Conservation (phyloP, 2,329 filamentous ascomycete genomes). For the Epichloe scottii region DNA sequence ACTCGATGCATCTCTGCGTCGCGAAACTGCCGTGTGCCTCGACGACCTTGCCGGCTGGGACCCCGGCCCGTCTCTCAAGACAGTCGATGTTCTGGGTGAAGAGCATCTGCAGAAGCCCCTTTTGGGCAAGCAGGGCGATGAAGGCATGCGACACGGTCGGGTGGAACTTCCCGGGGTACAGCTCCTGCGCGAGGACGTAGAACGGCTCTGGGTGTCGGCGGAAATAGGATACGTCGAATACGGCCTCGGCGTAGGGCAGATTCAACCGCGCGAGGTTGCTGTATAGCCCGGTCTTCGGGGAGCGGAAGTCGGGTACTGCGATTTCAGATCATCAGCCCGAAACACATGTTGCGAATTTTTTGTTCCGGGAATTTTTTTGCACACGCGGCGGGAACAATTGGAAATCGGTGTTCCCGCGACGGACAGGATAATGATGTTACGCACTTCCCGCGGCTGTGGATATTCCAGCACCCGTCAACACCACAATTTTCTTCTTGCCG, state of each 20-base stretch:
- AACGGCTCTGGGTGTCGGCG: slow-evolving; percentile 74
- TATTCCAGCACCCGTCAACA: slow-evolving; percentile 86
- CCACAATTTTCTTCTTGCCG: slow-evolving; percentile 57
- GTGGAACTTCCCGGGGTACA: slow-evolving; percentile 80
- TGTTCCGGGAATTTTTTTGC: too few relatives aligned
- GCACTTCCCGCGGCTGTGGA: slow-evolving; percentile 57
- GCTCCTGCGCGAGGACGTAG: slow-evolving; percentile 80
- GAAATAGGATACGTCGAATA: slow-evolving; percentile 91
- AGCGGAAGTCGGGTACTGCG: slow-evolving; percentile 83
- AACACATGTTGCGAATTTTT: too few relatives aligned
- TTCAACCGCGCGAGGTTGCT: slow-evolving; percentile 79
- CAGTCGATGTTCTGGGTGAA: slow-evolving; percentile 99
- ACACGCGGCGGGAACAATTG: too few relatives aligned
- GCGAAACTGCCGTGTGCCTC: slow-evolving; percentile 96
- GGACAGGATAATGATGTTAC: background rate
- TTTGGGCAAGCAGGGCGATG: slow-evolving; percentile 67
- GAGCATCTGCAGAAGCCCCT: slow-evolving; percentile 66
- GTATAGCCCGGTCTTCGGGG: slow-evolving; percentile 86
- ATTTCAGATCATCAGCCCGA: background rate
- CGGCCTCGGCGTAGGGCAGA: slow-evolving; percentile 78
- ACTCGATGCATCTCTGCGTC: slow-evolving; percentile 82
- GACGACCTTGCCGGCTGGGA: slow-evolving; percentile 68
- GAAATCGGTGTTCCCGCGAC: too few relatives aligned
- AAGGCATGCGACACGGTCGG: slow-evolving; percentile 89
- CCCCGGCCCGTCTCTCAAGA: slow-evolving; percentile 74